These are phyloP conservation scores for Phytophthora brassicae DNA, from an alignment of 352 stramenopile genomes.

Conservation along the genomic window DNA sequence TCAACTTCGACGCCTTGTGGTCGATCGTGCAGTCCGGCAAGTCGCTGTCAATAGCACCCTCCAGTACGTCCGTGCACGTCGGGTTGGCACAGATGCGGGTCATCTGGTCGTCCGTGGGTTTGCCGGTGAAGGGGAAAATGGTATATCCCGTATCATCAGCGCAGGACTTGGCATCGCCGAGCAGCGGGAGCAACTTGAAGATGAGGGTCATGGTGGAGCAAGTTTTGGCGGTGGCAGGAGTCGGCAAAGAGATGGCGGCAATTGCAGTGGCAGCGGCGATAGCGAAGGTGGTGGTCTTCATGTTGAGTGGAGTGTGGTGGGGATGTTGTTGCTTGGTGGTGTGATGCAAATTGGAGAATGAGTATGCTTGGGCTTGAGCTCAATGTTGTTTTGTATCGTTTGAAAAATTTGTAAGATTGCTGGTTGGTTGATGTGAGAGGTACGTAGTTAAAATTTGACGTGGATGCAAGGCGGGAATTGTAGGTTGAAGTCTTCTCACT, in stretches of 20 bases:
- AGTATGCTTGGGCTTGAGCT: background rate
- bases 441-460: too few relatives aligned
- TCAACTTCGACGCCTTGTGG: slow-evolving; percentile 26
- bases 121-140: slow-evolving; percentile 25
- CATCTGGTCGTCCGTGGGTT: slow-evolving; percentile 32
- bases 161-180: slow-evolving; percentile 33
- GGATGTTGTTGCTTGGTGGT: background rate
- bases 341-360: background rate
- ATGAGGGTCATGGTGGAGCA: slow-evolving; percentile 33
- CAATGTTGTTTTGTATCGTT: too few relatives aligned
- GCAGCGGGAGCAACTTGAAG: slow-evolving; percentile 37
- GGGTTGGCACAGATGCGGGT: slow-evolving; percentile 28
- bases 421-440: too few relatives aligned
- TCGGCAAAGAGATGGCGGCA: slow-evolving; percentile 13
- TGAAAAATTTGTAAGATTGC: too few relatives aligned
- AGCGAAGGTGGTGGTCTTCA: slow-evolving; percentile 10
- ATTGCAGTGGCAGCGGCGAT: slow-evolving; percentile 19
- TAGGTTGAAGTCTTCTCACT: too few relatives aligned
- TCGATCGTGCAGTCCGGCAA: slow-evolving; percentile 40
- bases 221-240: slow-evolving; percentile 19
- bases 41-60: slow-evolving; percentile 22
- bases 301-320: background rate
- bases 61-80: slow-evolving; percentile 29
- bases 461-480: too few relatives aligned
- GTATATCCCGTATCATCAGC: slow-evolving; percentile 17